Evolutionary conservation across 371 early-diverging fungal genomes (phyloP).

Genomic region (Mortierella sp.): DNA sequence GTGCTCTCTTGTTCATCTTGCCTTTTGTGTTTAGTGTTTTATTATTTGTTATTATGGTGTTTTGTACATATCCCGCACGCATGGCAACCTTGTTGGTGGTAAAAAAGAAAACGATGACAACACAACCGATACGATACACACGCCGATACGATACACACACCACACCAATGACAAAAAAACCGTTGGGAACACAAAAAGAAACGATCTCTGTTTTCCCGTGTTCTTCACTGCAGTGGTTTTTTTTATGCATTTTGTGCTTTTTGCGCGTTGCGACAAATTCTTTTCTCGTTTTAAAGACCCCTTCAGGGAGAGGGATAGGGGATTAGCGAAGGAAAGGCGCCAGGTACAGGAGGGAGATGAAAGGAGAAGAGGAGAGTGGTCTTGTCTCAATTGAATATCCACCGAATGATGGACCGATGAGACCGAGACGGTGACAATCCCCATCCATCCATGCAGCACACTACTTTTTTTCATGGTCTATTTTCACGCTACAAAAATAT

Average conservation of each 20-base stretch:
- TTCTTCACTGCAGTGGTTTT: not conserved
- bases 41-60: not conserved
- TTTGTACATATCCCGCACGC: not conserved
- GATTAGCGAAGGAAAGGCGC: not conserved
- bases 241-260: not conserved
- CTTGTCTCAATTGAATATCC: not conserved
- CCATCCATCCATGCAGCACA: not conserved
- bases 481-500: not conserved
- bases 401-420: not conserved
- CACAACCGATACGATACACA: not conserved
- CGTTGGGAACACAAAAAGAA: not conserved
- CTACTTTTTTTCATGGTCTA: not conserved
- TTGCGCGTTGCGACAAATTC: not conserved
- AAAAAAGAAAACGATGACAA: not conserved
- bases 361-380: not conserved
- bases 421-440: not conserved
- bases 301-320: not conserved
- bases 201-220: too few species aligned
- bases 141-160: not conserved
- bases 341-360: not conserved
- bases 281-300: not conserved
- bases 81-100: not conserved
- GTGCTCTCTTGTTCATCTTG: not conserved
- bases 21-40: constrained; percentile 6
- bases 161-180: not conserved